Conservation (phyloP, 371 early-diverging fungal genomes). For the Apophysomyces ossiformis region DNA sequence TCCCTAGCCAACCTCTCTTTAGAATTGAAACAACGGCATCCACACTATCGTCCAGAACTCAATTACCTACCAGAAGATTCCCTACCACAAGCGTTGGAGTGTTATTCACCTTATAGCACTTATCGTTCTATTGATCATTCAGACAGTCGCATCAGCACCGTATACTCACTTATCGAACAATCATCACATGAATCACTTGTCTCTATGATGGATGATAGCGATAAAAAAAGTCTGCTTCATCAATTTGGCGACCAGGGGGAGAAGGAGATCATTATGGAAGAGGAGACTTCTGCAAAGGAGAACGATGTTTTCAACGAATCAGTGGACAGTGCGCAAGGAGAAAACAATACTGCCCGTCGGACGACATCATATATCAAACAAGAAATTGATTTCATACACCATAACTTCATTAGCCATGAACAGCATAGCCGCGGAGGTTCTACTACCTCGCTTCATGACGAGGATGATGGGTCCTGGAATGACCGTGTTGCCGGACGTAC, state of each 20-base stretch:
- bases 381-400: neutral
- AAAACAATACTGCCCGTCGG: neutral
- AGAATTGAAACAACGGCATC: neutral
- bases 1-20: conserved; percentile 10
- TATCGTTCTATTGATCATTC: neutral
- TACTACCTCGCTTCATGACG: neutral
- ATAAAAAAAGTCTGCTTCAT: neutral
- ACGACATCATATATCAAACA: neutral
- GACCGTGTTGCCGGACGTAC: conserved; percentile 1
- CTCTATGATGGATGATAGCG: conserved; percentile 1
- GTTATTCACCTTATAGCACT: neutral
- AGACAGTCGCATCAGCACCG: neutral
- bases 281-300: conserved; percentile 7
- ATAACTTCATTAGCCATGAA: neutral
- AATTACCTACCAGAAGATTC: neutral
- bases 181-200: neutral
- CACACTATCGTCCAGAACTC: neutral
- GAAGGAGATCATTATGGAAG: conserved; percentile 5
- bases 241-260: conserved; percentile 6
- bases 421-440: neutral
- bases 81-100: neutral
- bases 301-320: conserved; percentile 2
- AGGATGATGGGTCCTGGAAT: conserved; percentile 8
- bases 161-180: neutral
- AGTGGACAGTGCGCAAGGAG: conserved; percentile 10